Evolutionary conservation across 768 basidiomycete genomes (phyloP), one percentile per base, ranked within the genome.

Genomic region (Lanmaoa pseudosensibilis): DNA sequence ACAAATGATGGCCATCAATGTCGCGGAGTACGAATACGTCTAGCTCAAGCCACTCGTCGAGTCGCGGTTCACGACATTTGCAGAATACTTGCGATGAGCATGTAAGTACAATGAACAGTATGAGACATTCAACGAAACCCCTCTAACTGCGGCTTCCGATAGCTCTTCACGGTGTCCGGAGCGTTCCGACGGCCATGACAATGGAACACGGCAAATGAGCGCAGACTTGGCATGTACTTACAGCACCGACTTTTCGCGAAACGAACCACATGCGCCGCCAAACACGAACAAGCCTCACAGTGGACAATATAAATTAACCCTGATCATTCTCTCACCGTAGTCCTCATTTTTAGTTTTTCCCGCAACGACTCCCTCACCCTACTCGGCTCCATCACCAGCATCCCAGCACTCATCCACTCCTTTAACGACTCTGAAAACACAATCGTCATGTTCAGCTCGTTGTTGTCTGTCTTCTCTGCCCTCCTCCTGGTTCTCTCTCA

Each of bases 381-480:
- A 36, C 30, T 16, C 43, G 16, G 36, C 15, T 11, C 51, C 44
- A 38, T 34, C 16, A 11, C 41, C 43, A 53, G 44, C 61, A 58
- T 12, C 25, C 48, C 51, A 55, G 11, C 53, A 32, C 47, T n/a
- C 51, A 41, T 55, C n/a, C 71, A 33, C 58, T 62, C 65, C n/a
- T 62, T 66, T 62, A 45, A 64, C 56, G 57, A 59, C 52, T 44
- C n/a, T 27, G 4, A 37, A 23, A 33, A 11, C 25, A 41, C n/a
- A 34, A 50, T 46, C 32, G 45, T 41, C 55, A 72, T 71, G 72
- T 54, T 69, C 34, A 57, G 36, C 48, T 57, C 52, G 13, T 41
- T 64, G 38, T 52, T 65, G 36, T 52, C 68, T 44, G 52, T 69
- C 48, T 57, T 77, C 64, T 71, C 65, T 48, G 58, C 72, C 59